phyloP scores from a whole-genome alignment of 371 early-diverging fungal species.

The Mucor sp. region DNA sequence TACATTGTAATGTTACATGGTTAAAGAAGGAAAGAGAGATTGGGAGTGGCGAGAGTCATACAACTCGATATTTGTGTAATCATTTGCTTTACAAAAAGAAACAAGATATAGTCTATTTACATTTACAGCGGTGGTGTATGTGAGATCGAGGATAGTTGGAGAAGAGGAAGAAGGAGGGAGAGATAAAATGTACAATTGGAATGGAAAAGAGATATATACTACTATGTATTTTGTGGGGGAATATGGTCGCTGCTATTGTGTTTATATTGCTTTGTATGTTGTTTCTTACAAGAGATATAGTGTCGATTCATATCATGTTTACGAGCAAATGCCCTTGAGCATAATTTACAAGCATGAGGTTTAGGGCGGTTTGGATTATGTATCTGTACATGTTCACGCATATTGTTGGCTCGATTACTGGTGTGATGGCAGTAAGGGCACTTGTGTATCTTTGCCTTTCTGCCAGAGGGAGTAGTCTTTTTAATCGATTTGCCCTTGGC shows the following conservation, averaged over 20 bases:
- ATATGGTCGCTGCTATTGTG: neutral
- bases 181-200: neutral
- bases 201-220: neutral
- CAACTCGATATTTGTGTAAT: slow-evolving; percentile 10
- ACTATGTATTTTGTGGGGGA: slow-evolving; percentile 2
- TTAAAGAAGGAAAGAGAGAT: neutral
- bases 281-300: slow-evolving; percentile 23
- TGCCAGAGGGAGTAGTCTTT: slow-evolving; percentile 9
- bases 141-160: neutral
- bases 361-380: slow-evolving; percentile 46
- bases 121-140: neutral
- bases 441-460: slow-evolving; percentile 23
- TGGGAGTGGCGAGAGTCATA: neutral
- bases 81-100: neutral
- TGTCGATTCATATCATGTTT: slow-evolving; percentile 76
- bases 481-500: neutral
- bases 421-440: slow-evolving; percentile 42
- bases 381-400: slow-evolving; percentile 46
- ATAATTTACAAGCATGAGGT: slow-evolving; percentile 42
- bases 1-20: neutral
- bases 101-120: neutral
- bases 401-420: slow-evolving; percentile 45
- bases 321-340: slow-evolving; percentile 63
- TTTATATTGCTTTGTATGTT: neutral
- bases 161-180: neutral